Evolutionary conservation across 768 basidiomycete genomes (phyloP).

Genomic region (Collybia sp.): DNA sequence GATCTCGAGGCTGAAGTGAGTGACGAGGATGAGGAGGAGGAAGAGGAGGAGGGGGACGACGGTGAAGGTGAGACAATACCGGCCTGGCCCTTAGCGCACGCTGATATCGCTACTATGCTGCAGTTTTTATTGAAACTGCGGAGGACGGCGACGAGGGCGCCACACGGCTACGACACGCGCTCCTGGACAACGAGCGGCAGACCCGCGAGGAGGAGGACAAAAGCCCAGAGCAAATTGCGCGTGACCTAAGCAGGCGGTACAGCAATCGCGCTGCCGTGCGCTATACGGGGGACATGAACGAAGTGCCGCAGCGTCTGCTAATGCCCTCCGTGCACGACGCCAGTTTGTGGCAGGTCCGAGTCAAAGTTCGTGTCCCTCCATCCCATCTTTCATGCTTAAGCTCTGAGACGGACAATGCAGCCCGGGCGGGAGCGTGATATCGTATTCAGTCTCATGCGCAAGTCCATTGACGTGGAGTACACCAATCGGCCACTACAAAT

Average conservation of each 20-base stretch:
- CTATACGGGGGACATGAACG: constrained; percentile 90
- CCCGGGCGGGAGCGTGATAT: constrained; percentile 90
- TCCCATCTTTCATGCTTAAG: background rate
- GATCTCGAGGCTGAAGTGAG: constrained; percentile 97
- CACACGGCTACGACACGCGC: constrained; percentile 56
- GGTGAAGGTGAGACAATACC: constrained; percentile 51
- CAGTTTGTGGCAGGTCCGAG: constrained; percentile 91
- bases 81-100: no score
- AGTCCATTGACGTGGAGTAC: constrained; percentile 82
- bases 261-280: constrained; percentile 57
- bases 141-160: constrained; percentile 68
- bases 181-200: constrained; percentile 62
- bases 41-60: constrained; percentile 73
- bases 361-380: constrained; percentile 56
- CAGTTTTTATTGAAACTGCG: constrained; percentile 65
- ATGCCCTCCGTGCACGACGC: constrained; percentile 98
- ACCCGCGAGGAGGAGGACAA: constrained; percentile 71
- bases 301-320: constrained; percentile 85
- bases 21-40: constrained; percentile 94
- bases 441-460: constrained; percentile 92
- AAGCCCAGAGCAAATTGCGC: constrained; percentile 82
- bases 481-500: constrained; percentile 78
- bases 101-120: no score
- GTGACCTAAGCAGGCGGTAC: constrained; percentile 76
- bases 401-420: constrained; percentile 31